phyloP scores from a whole-genome alignment of 306 rosid genomes.

The Begonia fuchsioides region DNA sequence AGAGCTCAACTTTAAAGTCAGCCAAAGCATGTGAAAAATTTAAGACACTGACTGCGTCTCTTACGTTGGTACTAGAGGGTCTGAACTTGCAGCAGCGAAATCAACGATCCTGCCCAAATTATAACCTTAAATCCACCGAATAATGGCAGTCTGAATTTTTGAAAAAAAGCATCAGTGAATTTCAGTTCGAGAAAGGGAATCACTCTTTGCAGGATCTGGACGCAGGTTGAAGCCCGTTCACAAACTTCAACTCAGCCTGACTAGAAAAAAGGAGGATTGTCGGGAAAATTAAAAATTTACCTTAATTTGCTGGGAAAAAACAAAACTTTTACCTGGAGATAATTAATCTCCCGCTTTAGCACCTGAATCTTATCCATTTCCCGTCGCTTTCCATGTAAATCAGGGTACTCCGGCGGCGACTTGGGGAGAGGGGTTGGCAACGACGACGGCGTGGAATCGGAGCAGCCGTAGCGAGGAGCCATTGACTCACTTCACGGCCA shows the following conservation, averaged over 20 bases:
- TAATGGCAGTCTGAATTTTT: not conserved
- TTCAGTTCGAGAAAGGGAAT: not conserved
- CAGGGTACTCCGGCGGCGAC: slow-evolving; percentile 84
- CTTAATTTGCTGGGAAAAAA: not conserved
- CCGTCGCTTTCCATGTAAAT: slow-evolving; percentile 88
- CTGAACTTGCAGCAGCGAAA: slow-evolving; percentile 57
- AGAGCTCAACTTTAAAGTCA: slow-evolving; percentile 12
- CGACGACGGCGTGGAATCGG: slow-evolving; percentile 25
- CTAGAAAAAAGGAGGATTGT: not conserved
- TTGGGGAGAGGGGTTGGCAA: slow-evolving; percentile 87
- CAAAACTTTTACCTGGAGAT: slow-evolving; percentile 43
- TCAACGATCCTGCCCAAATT: slow-evolving; percentile 56
- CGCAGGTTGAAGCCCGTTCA: slow-evolving; percentile 67
- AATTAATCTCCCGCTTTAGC: slow-evolving; percentile 73
- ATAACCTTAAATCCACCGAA: slow-evolving; percentile 3
- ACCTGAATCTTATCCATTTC: slow-evolving; percentile 70
- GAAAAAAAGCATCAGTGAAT: no score
- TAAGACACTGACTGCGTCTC: slow-evolving; percentile 10
- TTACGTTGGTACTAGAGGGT: slow-evolving; percentile 83
- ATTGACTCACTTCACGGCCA: not conserved
- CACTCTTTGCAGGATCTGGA: slow-evolving; percentile 92
- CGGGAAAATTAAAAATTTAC: no score
- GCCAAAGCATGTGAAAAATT: not conserved
- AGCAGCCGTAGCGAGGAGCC: slow-evolving; percentile 17
- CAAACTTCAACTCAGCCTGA: slow-evolving; percentile 75